A percentile compares a stretch with the other conserved stretches of the same genome.
Evolutionary conservation across 2,329 filamentous ascomycete species (phyloP).

Genomic region (Paraphoma sp.): DNA sequence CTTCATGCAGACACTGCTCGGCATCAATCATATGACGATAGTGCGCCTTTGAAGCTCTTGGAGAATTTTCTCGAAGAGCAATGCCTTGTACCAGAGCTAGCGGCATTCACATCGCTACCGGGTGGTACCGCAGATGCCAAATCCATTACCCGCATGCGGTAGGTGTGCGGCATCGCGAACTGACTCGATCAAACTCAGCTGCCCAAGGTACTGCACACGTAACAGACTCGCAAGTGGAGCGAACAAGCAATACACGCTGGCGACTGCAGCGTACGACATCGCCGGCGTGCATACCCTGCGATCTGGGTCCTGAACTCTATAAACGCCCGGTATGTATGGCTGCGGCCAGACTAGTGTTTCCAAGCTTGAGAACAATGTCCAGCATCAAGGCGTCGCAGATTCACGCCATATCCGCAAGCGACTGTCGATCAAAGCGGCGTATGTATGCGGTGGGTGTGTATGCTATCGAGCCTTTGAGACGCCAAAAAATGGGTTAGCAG

Average conservation of each 20-base stretch:
- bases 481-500: conserved; percentile 15
- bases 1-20: conserved; percentile 18
- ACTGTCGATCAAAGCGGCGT: conserved; percentile 40
- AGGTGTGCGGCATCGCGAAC: conserved; percentile 19
- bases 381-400: conserved; percentile 18
- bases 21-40: not conserved
- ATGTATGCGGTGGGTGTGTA: conserved; percentile 18
- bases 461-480: conserved; percentile 12
- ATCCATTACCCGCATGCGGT: conserved; percentile 27
- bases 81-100: conserved; percentile 27
- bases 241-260: conserved; percentile 24
- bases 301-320: conserved; percentile 18
- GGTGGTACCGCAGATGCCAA: conserved; percentile 30
- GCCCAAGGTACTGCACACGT: not conserved
- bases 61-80: conserved; percentile 9
- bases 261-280: conserved; percentile 18
- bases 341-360: conserved; percentile 4
- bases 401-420: conserved; percentile 42
- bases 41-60: not conserved
- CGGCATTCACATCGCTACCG: conserved; percentile 16
- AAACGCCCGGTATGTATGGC: conserved; percentile 12
- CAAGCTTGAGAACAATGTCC: not conserved
- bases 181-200: conserved; percentile 29
- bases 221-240: not conserved
- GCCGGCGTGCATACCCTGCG: conserved; percentile 18